Evolutionary conservation across 1,284 basidiomycete species (phyloP).

Genomic region (Apiotrichum veenhuisii): DNA sequence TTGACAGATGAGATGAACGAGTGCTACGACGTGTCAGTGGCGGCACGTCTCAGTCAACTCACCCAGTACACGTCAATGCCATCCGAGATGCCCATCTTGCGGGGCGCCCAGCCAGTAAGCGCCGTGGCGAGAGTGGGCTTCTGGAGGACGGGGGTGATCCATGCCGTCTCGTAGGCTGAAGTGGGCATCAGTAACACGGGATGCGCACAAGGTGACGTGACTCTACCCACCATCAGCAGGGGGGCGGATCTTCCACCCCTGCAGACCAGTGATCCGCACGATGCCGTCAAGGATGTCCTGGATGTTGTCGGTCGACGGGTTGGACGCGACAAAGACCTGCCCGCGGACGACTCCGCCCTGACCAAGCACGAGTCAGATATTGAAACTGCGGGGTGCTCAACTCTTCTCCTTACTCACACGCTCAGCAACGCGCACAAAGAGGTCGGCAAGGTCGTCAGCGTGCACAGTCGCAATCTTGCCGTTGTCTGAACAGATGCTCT

Average conservation of each 20-base stretch:
- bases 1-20: background rate
- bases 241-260: constrained; percentile 21
- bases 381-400: too few species aligned
- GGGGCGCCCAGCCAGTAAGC: constrained; percentile 55
- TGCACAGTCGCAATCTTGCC: constrained; percentile 52
- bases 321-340: constrained; percentile 54
- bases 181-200: background rate
- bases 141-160: constrained; percentile 15
- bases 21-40: background rate
- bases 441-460: constrained; percentile 56
- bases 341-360: constrained; percentile 50
- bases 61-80: constrained; percentile 53
- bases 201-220: background rate
- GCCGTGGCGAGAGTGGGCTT: constrained; percentile 53
- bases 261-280: constrained; percentile 49
- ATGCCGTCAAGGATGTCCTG: constrained; percentile 53
- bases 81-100: constrained; percentile 53
- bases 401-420: constrained; percentile 22
- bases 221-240: constrained; percentile 9
- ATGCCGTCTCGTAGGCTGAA: constrained; percentile 43
- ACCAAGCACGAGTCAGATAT: background rate
- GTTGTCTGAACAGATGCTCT: constrained; percentile 48
- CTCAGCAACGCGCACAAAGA: constrained; percentile 54
- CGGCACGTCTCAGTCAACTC: background rate
- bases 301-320: constrained; percentile 53